Base-by-base conservation (phyloP, 352 stramenopile species). In the Phytophthora syringae region DNA sequence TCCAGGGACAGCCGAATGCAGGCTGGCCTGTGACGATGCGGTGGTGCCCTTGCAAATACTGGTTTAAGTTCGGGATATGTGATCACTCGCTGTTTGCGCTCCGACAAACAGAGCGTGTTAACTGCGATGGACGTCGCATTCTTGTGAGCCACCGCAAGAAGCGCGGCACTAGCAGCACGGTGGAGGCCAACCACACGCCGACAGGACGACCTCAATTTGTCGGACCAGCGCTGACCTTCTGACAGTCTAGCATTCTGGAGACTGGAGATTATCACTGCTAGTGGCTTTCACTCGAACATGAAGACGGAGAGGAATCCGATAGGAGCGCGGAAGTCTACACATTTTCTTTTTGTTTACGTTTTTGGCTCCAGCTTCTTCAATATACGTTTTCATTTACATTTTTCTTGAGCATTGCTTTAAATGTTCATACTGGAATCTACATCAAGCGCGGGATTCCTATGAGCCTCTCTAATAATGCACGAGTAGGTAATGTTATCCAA, bases 41-140 rank as follows among this genome's bases (percentile, higher is more conserved):
- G 15, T 44, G 22, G 32, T 60, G 27, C 18, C 10, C 15, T 0
- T 60, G 59, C 22, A 40, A 43, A 5, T 67, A 67, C 32, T 56
- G 13, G 0, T 66, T 48, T 37, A 40, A 11, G 1, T 66, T 66
- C 28, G 49, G 58, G 7, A 6, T 16, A 4, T 66, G 58, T 11
- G 12, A 43, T 16, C 48, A 60, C 5, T 15, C 54, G 3, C 6
- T 54, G 13, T 49, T 28, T 11, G 49, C 30, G 0, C 21, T 55
- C 0, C 15, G 32, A 15, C 1, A 2, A 2, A 24, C 1, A 20
- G 42, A 27, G 2, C 47, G 44, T 6, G 16, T 67, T 0, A 28
- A 60, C 42, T 21, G 18, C 5, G 16, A 16, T 9, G 59, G 42
- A 13, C 1, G 21, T 1, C 5, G 30, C 1, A 15, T 60, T 0